These are phyloP conservation scores for Erodium moschatum DNA, from an alignment of 441 rosid genomes.

Conservation along the genomic window DNA sequence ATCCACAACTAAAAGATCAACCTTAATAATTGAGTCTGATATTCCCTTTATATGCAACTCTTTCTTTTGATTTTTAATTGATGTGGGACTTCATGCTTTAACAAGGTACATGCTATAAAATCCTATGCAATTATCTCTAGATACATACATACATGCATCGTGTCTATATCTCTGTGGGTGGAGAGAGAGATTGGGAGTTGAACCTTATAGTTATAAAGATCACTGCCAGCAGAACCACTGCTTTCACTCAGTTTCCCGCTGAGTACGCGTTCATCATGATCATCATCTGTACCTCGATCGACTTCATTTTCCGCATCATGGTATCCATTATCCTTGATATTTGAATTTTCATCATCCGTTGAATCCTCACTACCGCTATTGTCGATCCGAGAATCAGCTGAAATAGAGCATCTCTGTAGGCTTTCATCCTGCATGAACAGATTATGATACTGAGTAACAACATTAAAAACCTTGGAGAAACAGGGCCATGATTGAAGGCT, in stretches of 20 bases:
- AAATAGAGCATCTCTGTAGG: slow-evolving; percentile 85
- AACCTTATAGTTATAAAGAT: slow-evolving; percentile 93
- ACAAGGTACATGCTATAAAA: background rate
- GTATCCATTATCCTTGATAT: slow-evolving; percentile 56
- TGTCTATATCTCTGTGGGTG: background rate
- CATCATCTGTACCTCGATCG: slow-evolving; percentile 75
- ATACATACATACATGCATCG: background rate
- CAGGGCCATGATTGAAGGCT: slow-evolving; percentile 6
- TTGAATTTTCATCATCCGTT: slow-evolving; percentile 71
- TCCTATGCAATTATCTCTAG: background rate
- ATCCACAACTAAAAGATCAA: no score
- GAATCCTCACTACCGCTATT: slow-evolving; percentile 92
- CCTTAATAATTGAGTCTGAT: no score
- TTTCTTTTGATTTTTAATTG: no score
- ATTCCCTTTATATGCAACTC: no score
- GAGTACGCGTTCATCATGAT: slow-evolving; percentile 43
- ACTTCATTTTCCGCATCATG: slow-evolving; percentile 86
- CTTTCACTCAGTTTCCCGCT: slow-evolving; percentile 95
- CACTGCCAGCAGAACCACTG: slow-evolving; percentile 77
- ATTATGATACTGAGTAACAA: slow-evolving; percentile 16
- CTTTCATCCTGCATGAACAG: slow-evolving; percentile 68
- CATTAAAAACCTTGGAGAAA: slow-evolving; percentile 6
- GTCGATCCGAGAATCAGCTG: slow-evolving; percentile 80
- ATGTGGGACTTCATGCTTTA: no score
- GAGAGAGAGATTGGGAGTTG: slow-evolving; percentile 20